Conservation (phyloP, 805 yeast species). For the Starmerella asiatica region DNA sequence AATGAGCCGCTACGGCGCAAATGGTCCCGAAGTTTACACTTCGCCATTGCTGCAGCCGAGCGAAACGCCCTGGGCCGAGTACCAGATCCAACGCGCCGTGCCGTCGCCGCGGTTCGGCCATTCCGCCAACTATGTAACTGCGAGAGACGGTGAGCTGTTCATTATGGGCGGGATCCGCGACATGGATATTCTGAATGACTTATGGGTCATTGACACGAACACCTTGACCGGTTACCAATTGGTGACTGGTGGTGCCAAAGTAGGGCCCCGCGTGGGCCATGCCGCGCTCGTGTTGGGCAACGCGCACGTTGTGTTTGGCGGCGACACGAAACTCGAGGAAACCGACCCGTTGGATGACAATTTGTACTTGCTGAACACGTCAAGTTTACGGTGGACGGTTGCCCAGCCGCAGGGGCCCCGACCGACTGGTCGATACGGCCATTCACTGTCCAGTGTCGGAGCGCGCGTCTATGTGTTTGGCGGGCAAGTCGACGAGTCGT, state of each 20-base stretch:
- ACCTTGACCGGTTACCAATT: constrained; percentile 40
- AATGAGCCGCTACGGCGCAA: background rate
- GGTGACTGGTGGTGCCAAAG: constrained; percentile 56
- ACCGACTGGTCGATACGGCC: constrained; percentile 92
- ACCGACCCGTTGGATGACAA: constrained; percentile 81
- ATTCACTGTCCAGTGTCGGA: constrained; percentile 63
- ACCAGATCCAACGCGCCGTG: constrained; percentile 32
- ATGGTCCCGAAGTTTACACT: constrained; percentile 1
- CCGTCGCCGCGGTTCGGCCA: constrained; percentile 95
- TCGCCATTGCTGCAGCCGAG: constrained; percentile 14
- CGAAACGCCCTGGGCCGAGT: constrained; percentile 28
- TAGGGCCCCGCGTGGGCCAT: constrained; percentile 91
- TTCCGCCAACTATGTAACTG: constrained; percentile 61
- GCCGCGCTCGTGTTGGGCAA: constrained; percentile 84
- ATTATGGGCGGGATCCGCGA: constrained; percentile 94
- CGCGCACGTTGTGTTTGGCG: constrained; percentile 90
- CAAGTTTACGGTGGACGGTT: constrained; percentile 63
- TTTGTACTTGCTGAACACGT: constrained; percentile 71
- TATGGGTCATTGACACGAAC: constrained; percentile 70
- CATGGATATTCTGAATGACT: constrained; percentile 83
- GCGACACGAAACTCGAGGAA: constrained; percentile 63
- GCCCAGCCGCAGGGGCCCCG: constrained; percentile 61
- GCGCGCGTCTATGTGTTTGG: constrained; percentile 71
- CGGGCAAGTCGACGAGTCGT: constrained; percentile 78
- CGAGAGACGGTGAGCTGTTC: constrained; percentile 68